Base-by-base conservation (phyloP, 345 rosid species). In the thale cress (Arabidopsis thaliana) region DNA sequence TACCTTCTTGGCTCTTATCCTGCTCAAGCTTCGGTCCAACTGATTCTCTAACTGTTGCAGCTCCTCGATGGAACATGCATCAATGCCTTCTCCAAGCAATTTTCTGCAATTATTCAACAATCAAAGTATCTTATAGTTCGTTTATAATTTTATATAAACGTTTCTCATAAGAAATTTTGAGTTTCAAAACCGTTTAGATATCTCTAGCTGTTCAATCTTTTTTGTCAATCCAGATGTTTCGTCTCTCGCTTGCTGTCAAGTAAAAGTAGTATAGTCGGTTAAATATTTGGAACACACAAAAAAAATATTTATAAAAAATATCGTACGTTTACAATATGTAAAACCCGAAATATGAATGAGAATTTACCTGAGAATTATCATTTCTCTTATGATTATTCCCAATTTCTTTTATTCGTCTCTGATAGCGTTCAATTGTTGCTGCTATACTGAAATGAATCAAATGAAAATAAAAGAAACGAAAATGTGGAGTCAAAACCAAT, bases 1-100 rank as follows among this genome's bases (percentile, higher is more conserved):
- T 81, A 92, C 97, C 99, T 92, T 92, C 84, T 83, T 89, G 28
- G 90, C 87, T 83, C 97, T 85, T 58, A 95, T 85, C 78, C 69
- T 86, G 75, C 78, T 76, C 56, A 95, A 87, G 84, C 97, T 73
- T 77, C 86, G 84, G 13, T 89, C 96, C 80, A 92, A 14, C 69
- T 95, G 96, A 74, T 69, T 88, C 82, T 92, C 99, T 33, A 89
- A 37, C 49, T 85, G 88, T 60, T 82, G 82, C 20, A 95, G 84
- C 71, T 95, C 97, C 59, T 85, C 90, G 16, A 78, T 25, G 8
- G 92, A 79, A 71, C 93, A 90, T 34, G 63, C 40, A 63, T 83
- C 93, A 71, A 92, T 75, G 37, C 85, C 91, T 65, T 84, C 83
- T 79, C 99, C 99, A 14, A 86, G 34, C 33, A 95, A 67, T 71